phyloP scores from a whole-genome alignment of 2,329 filamentous ascomycete species.

The Ophiocordyceps robertsii region DNA sequence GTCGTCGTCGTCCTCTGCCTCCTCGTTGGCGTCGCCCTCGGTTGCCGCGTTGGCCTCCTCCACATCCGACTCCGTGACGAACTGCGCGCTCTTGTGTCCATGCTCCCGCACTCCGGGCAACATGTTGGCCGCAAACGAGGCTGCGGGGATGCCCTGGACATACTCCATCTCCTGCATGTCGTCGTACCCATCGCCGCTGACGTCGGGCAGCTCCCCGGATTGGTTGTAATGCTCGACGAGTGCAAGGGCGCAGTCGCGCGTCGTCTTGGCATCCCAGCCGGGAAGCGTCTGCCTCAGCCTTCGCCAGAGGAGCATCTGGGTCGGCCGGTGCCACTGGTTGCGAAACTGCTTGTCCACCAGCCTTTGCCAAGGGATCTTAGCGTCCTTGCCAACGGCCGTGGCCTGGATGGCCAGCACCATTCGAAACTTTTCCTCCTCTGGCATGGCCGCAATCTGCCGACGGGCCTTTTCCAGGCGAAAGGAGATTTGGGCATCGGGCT shows the following conservation, averaged over 20 bases:
- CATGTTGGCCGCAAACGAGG: background rate
- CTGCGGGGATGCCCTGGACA: slow-evolving; percentile 9
- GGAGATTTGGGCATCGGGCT: slow-evolving; percentile 19
- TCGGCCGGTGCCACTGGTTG: slow-evolving; percentile 21
- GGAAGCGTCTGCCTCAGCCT: slow-evolving; percentile 22
- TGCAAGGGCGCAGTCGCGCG: slow-evolving; percentile 21
- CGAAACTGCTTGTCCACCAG: slow-evolving; percentile 28
- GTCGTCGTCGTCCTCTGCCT: slow-evolving; percentile 4
- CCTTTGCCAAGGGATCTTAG: slow-evolving; percentile 35
- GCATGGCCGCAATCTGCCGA: slow-evolving; percentile 26
- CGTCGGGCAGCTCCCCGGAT: slow-evolving; percentile 18
- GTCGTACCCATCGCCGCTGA: slow-evolving; percentile 15
- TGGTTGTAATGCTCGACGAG: slow-evolving; percentile 21
- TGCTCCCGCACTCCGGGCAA: background rate
- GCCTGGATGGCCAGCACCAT: slow-evolving; percentile 30
- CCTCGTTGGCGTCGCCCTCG: slow-evolving; percentile 5
- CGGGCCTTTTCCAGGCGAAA: slow-evolving; percentile 30
- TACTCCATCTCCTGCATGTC: slow-evolving; percentile 19
- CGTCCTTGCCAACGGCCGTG: slow-evolving; percentile 24
- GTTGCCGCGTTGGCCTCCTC: slow-evolving; percentile 8
- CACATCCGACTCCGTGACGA: slow-evolving; percentile 15
- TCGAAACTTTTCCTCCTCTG: slow-evolving; percentile 27
- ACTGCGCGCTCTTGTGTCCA: slow-evolving; percentile 12
- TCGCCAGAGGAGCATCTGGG: slow-evolving; percentile 25
- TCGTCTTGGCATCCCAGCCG: slow-evolving; percentile 14